Conservation (phyloP, 2,329 filamentous ascomycete genomes). For the Exophiala xenobiotica region DNA sequence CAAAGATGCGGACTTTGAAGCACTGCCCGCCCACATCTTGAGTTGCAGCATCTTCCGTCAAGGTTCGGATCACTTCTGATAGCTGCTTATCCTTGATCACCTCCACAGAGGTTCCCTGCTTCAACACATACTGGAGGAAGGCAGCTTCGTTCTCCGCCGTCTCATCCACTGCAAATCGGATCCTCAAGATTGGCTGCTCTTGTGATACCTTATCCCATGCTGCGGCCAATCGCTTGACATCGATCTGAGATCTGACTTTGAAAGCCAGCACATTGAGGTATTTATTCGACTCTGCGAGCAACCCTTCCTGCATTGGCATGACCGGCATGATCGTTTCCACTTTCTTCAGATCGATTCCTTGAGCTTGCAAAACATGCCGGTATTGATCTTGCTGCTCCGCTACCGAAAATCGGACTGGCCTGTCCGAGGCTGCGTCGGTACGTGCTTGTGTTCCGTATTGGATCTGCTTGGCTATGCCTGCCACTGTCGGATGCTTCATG, state of each 20-base stretch:
- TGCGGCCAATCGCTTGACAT: slow-evolving; percentile 56
- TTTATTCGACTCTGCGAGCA: slow-evolving; percentile 67
- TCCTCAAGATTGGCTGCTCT: slow-evolving; percentile 70
- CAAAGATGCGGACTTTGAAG: slow-evolving; percentile 39
- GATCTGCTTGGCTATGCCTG: slow-evolving; percentile 52
- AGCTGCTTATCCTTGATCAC: slow-evolving; percentile 9
- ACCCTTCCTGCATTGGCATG: slow-evolving; percentile 78
- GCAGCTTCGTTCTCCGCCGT: neutral
- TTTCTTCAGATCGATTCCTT: slow-evolving; percentile 39
- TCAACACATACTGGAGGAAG: slow-evolving; percentile 20
- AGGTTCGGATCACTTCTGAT: slow-evolving; percentile 5
- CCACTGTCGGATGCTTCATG: slow-evolving; percentile 69
- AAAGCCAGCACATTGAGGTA: slow-evolving; percentile 88
- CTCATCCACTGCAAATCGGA: slow-evolving; percentile 64
- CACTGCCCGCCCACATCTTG: slow-evolving; percentile 1
- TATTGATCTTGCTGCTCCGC: slow-evolving; percentile 36
- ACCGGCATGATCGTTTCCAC: slow-evolving; percentile 67
- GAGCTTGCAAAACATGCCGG: slow-evolving; percentile 38
- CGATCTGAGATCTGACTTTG: slow-evolving; percentile 54
- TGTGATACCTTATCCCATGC: slow-evolving; percentile 64
- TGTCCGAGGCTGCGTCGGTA: neutral
- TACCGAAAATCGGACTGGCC: slow-evolving; percentile 8
- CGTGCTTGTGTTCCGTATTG: slow-evolving; percentile 6
- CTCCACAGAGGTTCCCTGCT: neutral
- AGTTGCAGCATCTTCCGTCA: slow-evolving; percentile 25